Conservation (phyloP, 805 yeast genomes). For the Candida adriatica region DNA sequence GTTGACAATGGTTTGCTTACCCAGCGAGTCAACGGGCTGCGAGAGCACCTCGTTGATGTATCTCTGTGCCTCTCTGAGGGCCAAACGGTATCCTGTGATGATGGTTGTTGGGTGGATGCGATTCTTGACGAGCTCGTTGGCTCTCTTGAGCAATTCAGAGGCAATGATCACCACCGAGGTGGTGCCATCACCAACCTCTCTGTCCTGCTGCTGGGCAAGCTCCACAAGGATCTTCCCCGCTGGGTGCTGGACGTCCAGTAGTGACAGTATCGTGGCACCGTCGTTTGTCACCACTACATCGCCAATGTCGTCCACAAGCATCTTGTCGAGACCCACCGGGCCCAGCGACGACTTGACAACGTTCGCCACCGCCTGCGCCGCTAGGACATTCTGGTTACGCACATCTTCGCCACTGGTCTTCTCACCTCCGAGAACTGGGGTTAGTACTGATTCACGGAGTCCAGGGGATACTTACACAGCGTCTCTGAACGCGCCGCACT, state of each 20-base stretch:
- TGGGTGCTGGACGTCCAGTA: conserved; percentile 96
- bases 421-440: conserved; percentile 80
- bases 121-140: conserved; percentile 87
- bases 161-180: conserved; percentile 97
- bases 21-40: conserved; percentile 60
- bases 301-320: conserved; percentile 98
- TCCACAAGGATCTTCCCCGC: conserved; percentile 97
- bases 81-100: conserved; percentile 92
- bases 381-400: conserved; percentile 91
- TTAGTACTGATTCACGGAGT: neutral
- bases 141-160: conserved; percentile 83
- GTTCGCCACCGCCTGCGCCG: conserved; percentile 98
- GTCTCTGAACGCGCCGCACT: conserved; percentile 87
- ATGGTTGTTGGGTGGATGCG: conserved; percentile 97
- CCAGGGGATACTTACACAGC: conserved; percentile 39
- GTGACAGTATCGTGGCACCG: conserved; percentile 90
- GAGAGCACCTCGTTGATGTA: conserved; percentile 83
- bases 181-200: conserved; percentile 98
- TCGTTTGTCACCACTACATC: conserved; percentile 98
- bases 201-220: conserved; percentile 96
- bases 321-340: conserved; percentile 97
- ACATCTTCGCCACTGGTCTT: conserved; percentile 94
- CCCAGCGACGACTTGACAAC: conserved; percentile 93
- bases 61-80: conserved; percentile 79
- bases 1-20: conserved; percentile 79